phyloP scores from a whole-genome alignment of 495 filamentous ascomycete species.

The Pseudevernia furfuracea region DNA sequence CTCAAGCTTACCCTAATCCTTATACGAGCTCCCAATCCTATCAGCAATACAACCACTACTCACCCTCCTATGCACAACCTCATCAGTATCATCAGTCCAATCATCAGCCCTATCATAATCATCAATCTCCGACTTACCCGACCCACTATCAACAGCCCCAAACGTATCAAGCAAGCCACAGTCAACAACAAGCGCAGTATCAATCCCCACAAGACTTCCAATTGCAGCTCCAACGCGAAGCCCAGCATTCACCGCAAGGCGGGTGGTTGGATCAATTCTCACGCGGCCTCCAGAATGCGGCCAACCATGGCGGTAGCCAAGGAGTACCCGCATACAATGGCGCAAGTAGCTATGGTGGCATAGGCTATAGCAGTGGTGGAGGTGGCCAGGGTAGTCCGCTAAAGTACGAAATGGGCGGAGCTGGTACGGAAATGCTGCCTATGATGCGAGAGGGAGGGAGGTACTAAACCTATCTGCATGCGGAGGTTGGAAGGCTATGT shows the following conservation, averaged over 20 bases:
- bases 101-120: constrained; percentile 10
- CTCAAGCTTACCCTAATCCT: constrained; percentile 16
- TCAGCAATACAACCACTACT: constrained; percentile 13
- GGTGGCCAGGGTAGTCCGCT: constrained; percentile 23
- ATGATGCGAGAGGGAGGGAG: constrained; percentile 23
- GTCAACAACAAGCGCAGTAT: constrained; percentile 16
- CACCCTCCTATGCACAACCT: constrained; percentile 13
- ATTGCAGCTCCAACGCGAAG: constrained; percentile 24
- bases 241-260: constrained; percentile 18
- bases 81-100: constrained; percentile 10
- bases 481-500: neutral
- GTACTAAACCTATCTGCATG: neutral
- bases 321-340: neutral
- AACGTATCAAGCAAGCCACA: constrained; percentile 4
- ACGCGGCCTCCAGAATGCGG: constrained; percentile 21
- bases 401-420: constrained; percentile 21
- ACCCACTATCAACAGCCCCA: constrained; percentile 6
- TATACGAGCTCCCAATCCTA: constrained; percentile 11
- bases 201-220: constrained; percentile 28
- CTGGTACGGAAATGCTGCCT: constrained; percentile 26
- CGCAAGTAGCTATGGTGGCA: constrained; percentile 11
- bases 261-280: constrained; percentile 21
- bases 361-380: constrained; percentile 12
- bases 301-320: neutral
- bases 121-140: constrained; percentile 14